Conservation (phyloP, 257 asterid genomes). For the Lithospermum erythrorhizon region DNA sequence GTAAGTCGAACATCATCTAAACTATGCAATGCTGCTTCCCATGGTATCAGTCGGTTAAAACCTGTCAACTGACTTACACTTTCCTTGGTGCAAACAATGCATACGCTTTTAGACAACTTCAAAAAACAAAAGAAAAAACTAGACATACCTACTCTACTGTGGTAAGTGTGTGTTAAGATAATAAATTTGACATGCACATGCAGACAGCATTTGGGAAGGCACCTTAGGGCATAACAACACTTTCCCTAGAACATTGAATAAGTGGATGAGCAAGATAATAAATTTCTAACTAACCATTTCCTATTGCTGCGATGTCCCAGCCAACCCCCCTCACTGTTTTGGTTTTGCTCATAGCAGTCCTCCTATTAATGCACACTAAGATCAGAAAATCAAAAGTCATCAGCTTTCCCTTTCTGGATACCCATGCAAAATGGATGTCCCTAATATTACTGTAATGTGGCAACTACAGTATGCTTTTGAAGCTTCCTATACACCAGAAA, state of each 20-base stretch:
- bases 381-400: slow-evolving; percentile 7
- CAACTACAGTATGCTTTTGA: slow-evolving; percentile 66
- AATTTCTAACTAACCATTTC: slow-evolving; percentile 62
- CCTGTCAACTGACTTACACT: no score
- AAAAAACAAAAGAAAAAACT: no score
- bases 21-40: no score
- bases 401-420: not conserved
- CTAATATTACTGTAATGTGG: slow-evolving; percentile 64
- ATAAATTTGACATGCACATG: no score
- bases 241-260: not conserved
- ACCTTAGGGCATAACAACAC: not conserved
- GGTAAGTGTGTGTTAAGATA: no score
- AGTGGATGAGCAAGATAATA: not conserved
- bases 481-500: slow-evolving; percentile 56
- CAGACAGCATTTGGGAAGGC: not conserved
- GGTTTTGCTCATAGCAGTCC: slow-evolving; percentile 92
- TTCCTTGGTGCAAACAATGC: no score
- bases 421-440: slow-evolving; percentile 2
- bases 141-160: no score
- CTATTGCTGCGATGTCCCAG: slow-evolving; percentile 84
- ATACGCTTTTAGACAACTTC: no score
- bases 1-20: no score
- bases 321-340: slow-evolving; percentile 89
- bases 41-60: no score
- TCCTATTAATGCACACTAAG: slow-evolving; percentile 93